phyloP scores from a whole-genome alignment of 2,329 filamentous ascomycete species.

The Cadophora malorum region DNA sequence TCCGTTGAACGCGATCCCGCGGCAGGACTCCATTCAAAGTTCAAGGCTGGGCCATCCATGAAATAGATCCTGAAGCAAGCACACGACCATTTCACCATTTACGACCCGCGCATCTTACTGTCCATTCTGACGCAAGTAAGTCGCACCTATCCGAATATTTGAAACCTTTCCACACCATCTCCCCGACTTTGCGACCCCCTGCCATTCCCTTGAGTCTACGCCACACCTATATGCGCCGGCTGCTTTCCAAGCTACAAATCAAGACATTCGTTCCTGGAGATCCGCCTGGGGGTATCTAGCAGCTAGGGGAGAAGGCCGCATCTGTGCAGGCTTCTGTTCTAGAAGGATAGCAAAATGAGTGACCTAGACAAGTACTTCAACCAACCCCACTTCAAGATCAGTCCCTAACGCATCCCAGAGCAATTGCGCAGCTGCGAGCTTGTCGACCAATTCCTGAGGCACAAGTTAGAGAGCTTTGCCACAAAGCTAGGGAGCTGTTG shows the following conservation, averaged over 20 bases:
- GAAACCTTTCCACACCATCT: too few species aligned
- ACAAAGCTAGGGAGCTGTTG: constrained; percentile 93
- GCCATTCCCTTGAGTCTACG: constrained; percentile 11
- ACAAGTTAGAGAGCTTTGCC: constrained; percentile 95
- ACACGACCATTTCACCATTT: constrained; percentile 19
- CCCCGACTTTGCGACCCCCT: constrained; percentile 4
- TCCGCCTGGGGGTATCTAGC: not conserved
- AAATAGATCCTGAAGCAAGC: not conserved
- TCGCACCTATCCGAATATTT: too few species aligned
- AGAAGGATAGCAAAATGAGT: constrained; percentile 67
- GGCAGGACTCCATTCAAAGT: constrained; percentile 26
- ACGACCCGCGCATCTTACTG: not conserved
- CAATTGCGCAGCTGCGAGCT: constrained; percentile 92
- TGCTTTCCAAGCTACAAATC: constrained; percentile 17
- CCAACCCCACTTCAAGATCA: not conserved
- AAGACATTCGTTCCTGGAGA: constrained; percentile 1
- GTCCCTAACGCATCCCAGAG: constrained; percentile 59
- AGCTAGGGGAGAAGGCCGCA: not conserved
- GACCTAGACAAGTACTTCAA: constrained; percentile 82
- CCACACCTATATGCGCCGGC: constrained; percentile 35
- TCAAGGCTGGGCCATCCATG: constrained; percentile 29
- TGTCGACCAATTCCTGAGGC: constrained; percentile 95
- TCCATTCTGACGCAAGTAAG: too few species aligned
- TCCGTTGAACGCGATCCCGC: constrained; percentile 18
- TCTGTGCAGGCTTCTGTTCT: not conserved